Base-by-base conservation (phyloP, 2,329 filamentous ascomycete genomes). In the Fonsecaea erecta region DNA sequence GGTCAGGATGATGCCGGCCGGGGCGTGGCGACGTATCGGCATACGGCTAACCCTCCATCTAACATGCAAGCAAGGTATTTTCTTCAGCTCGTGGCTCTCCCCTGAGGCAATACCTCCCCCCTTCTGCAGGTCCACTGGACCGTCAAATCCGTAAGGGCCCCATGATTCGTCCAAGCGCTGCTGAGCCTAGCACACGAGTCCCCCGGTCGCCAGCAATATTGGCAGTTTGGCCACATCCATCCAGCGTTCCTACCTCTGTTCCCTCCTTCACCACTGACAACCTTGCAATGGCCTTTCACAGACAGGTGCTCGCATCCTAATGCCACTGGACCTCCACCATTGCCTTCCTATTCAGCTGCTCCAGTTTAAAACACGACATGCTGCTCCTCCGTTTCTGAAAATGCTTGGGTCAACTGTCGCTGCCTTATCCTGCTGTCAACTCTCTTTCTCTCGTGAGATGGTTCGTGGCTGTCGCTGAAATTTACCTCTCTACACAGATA, bases 331-430 rank as follows among this genome's bases (percentile, higher is more conserved):
- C 54, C 54, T 56, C 53, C 35, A 16, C 26, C 21, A 3, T 40
- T 43, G 28, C 43, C 57, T 24, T 56, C n/a, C 51, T 61, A 32
- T 43, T 58, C 52, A 24, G 24, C 34, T 11, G 21, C 51, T 55
- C 37, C 52, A 55, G 48, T 60, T 67, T 68, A 63, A 67, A 69
- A 67, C 64, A 63, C 67, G 67, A 63, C 64, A 66, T 46, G 37
- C 21, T 61, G 52, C 62, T 63, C 62, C 62, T 58, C 52, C 62
- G 24, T 56, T 62, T 21, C 26, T 43, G 40, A 35, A 21, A 58
- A 64, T 65, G 55, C 62, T 53, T 26, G 56, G 57, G 54, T 61
- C 62, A 51, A 30, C 59, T 60, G 60, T 65, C 62, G 58, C 40
- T 66, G 60, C 63, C 60, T 67, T 63, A 59, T 62, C 60, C 63